Percentiles rank a stretch among this genome's conserved stretches.
Evolutionary conservation across 345 rosid genomes (phyloP).

Genomic region (Salix brachista): DNA sequence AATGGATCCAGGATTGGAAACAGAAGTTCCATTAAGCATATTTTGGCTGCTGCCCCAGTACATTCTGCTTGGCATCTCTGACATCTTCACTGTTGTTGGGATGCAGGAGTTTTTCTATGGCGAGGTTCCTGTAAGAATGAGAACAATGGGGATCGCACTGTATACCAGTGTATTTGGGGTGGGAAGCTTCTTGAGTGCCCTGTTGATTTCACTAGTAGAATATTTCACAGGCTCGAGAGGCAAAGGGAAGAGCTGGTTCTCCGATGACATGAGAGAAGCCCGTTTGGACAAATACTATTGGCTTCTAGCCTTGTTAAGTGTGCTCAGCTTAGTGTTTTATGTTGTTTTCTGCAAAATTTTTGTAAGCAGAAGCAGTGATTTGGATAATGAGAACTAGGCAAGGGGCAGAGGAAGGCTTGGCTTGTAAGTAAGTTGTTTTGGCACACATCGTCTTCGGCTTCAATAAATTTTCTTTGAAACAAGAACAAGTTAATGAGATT

Average conservation of each 20-base stretch:
- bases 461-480: background rate
- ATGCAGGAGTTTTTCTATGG: conserved; percentile 97
- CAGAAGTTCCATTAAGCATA: conserved; percentile 53
- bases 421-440: background rate
- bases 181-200: conserved; percentile 82
- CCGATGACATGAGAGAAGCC: conserved; percentile 84
- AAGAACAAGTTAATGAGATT: background rate
- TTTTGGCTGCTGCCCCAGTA: conserved; percentile 87
- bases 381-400: conserved; percentile 28
- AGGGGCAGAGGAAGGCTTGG: conserved; percentile 15
- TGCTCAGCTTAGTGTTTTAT: conserved; percentile 55
- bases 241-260: conserved; percentile 59
- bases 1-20: conserved; percentile 15
- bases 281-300: conserved; percentile 72
- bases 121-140: conserved; percentile 81
- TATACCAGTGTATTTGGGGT: conserved; percentile 92
- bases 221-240: conserved; percentile 33
- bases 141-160: conserved; percentile 87
- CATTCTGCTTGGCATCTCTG: conserved; percentile 74
- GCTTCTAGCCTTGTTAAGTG: conserved; percentile 59
- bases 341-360: conserved; percentile 50
- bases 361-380: conserved; percentile 30
- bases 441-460: background rate
- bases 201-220: conserved; percentile 62
- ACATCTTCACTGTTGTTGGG: conserved; percentile 89